Evolutionary conservation across 208 protist species (phyloP).

Genomic region (Acanthamoeba pearcei): DNA sequence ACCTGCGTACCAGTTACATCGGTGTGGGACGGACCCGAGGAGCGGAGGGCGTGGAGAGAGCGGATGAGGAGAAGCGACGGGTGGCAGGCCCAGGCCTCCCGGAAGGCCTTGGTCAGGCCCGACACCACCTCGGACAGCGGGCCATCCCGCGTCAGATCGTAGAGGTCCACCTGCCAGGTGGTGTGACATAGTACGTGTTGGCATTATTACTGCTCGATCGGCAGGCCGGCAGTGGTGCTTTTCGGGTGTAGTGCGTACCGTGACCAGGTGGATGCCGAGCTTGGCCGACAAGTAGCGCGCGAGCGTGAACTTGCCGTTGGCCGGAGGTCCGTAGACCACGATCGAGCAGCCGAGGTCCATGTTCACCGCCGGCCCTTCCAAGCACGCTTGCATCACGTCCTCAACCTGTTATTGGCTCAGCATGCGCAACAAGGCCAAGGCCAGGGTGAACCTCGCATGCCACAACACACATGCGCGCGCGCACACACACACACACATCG

Average conservation of each 20-base stretch:
- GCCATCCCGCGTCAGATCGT: constrained; percentile 10
- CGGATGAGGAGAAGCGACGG: constrained; percentile 71
- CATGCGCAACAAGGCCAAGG: neutral
- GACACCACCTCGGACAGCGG: constrained; percentile 4
- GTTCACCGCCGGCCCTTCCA: constrained; percentile 15
- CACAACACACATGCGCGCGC: neutral
- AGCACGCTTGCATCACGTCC: constrained; percentile 20
- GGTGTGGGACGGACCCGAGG: neutral
- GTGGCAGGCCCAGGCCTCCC: constrained; percentile 19
- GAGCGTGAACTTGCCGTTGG: constrained; percentile 69
- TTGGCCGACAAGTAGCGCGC: constrained; percentile 56
- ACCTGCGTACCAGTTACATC: neutral
- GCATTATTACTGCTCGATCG: too few species aligned
- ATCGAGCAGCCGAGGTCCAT: constrained; percentile 63
- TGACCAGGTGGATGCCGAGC: constrained; percentile 62
- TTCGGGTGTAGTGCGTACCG: neutral
- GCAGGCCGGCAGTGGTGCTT: too few species aligned
- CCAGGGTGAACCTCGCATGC: neutral
- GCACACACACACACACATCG: too few species aligned
- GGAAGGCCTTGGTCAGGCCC: constrained; percentile 6
- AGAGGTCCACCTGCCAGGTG: constrained; percentile 61
- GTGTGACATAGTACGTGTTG: neutral
- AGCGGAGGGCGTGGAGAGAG: constrained; percentile 43
- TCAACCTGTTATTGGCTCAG: neutral
- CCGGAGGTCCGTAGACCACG: constrained; percentile 64